Evolutionary conservation across 2,329 filamentous ascomycete genomes (phyloP), one percentile per base, ranked within the genome.

Genomic region (Fusarium succisae): DNA sequence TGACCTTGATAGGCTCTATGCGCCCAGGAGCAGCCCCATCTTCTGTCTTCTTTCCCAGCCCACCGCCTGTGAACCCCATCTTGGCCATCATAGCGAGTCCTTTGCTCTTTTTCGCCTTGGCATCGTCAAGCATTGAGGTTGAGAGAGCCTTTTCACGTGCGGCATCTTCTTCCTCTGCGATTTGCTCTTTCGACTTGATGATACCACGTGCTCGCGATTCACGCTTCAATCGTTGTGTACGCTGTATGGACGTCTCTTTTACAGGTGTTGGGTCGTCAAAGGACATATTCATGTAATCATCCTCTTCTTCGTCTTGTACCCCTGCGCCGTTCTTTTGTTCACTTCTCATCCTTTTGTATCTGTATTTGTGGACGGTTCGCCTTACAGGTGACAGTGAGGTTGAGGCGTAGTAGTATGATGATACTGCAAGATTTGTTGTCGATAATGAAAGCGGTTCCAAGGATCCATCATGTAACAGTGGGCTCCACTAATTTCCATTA

Each of bases 231-330:
- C 87, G 86, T 72, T 85, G 82, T 12, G 86, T 84, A n/a, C 88
- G 85, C 77, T 90, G 87, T 20, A 90, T 79, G 3, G 87, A 90
- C 4, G 86, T 87, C 77, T 89, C 87, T 74, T 78, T 81, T 84
- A 84, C 82, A 84, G 89, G 80, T 81, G 86, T 78, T 83, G 88
- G 80, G 35, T 97, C 93, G 24, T 90, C 87, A 80, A 99, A 95
- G 20, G 91, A 88, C 96, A 99, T 98, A 77, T 92, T 94, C 93
- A 99, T 97, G 87, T 99, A 98, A 83, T 99, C 96, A 73, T 98
- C 95, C 72, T 95, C 94, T 26, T 95, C 94, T 12, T 94, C 93
- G 6, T 87, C 76, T 14, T 74, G 62, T 45, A 69, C 69, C 22
- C 59, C 60, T 51, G 68, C 72, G 56, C 66, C 67, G 8, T 65